Evolutionary conservation across 106 monocot genomes (phyloP).

Genomic region (Dioscorea dumetorum): DNA sequence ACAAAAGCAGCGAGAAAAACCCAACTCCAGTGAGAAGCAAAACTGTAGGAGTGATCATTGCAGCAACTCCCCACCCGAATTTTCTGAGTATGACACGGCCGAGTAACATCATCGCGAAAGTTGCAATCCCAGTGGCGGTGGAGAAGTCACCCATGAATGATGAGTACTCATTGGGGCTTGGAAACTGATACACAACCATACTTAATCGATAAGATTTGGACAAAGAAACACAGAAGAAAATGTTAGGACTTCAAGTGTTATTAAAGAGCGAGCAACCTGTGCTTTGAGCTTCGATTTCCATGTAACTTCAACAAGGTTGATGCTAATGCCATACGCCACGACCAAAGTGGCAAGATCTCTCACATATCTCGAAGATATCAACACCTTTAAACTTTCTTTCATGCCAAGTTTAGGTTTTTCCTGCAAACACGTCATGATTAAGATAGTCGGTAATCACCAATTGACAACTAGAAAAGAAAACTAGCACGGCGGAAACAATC

Average conservation of each 20-base stretch:
- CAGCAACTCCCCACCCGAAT: slow-evolving; percentile 98
- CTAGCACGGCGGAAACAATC: neutral
- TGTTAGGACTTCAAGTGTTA: neutral
- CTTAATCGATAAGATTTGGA: slow-evolving; percentile 4
- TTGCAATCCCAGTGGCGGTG: slow-evolving; percentile 83
- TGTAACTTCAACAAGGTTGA: slow-evolving; percentile 98
- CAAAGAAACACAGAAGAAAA: neutral
- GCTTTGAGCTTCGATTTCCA: slow-evolving; percentile 99
- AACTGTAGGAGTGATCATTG: slow-evolving; percentile 92
- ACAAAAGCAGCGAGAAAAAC: slow-evolving; percentile 90
- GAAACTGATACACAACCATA: slow-evolving; percentile 53
- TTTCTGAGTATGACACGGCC: slow-evolving; percentile 86
- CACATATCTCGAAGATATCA: slow-evolving; percentile 84
- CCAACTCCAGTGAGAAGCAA: slow-evolving; percentile 90
- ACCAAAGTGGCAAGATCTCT: slow-evolving; percentile 96
- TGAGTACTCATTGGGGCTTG: slow-evolving; percentile 96
- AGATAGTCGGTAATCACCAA: neutral
- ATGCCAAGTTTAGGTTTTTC: slow-evolving; percentile 87
- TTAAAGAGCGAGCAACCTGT: slow-evolving; percentile 50
- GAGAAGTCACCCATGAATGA: slow-evolving; percentile 99
- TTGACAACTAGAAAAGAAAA: neutral
- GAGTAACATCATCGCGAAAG: slow-evolving; percentile 95
- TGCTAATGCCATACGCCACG: slow-evolving; percentile 96
- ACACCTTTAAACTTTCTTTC: slow-evolving; percentile 89
- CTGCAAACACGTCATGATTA: slow-evolving; percentile 29